Percentiles rank a stretch among this genome's conserved stretches.
Conservation (phyloP, 2,329 filamentous ascomycete genomes). For the Exophiala xenobiotica region DNA sequence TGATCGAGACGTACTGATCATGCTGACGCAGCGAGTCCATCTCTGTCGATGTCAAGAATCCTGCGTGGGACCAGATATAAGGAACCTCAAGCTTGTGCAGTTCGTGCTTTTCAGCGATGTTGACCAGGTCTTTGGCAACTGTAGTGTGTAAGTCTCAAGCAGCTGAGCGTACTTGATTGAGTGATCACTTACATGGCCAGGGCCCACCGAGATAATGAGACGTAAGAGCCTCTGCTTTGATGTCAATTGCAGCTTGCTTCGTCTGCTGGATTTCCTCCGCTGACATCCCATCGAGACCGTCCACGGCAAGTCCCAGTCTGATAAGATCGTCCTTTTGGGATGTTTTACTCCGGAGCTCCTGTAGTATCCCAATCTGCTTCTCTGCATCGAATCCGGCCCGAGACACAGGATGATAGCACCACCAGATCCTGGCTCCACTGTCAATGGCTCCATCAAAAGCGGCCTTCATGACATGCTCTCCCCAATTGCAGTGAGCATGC, state of each 20-base stretch:
- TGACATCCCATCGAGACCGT: conserved; percentile 1
- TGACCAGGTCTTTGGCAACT: background rate
- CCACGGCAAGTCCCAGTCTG: background rate
- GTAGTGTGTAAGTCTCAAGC: background rate
- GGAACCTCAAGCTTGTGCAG: background rate
- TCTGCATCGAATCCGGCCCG: background rate
- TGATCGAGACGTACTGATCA: conserved; percentile 58
- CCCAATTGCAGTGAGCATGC: conserved; percentile 33
- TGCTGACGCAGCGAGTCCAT: conserved; percentile 46
- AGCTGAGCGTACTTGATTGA: background rate
- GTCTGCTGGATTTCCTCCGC: background rate
- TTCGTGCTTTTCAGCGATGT: background rate
- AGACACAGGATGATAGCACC: conserved; percentile 15
- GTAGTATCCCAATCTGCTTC: background rate
- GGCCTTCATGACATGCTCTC: conserved; percentile 25
- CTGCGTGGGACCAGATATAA: conserved; percentile 5
- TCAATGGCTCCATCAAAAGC: conserved; percentile 30
- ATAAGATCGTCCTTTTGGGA: background rate
- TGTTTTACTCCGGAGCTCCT: background rate
- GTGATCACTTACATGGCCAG: background rate
- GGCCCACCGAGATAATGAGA: conserved; percentile 1
- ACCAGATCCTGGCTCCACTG: conserved; percentile 26
- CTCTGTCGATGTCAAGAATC: conserved; percentile 29
- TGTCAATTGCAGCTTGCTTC: background rate
- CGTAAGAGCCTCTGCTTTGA: background rate